Base-by-base conservation (phyloP, 75 land plant genomes). In the Picea sitchensis region DNA sequence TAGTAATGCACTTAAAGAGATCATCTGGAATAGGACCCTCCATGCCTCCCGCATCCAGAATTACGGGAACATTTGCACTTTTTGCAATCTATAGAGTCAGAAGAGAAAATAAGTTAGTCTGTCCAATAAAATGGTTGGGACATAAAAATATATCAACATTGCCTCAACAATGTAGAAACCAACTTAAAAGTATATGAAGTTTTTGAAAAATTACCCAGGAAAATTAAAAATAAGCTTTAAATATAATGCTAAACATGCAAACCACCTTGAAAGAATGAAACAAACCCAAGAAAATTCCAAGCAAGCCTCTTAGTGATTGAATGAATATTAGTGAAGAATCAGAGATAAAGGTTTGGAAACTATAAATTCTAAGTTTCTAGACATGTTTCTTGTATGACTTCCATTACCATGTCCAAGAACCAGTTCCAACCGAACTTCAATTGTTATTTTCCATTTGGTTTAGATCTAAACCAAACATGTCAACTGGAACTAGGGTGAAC, bases 21-120 rank as follows among this genome's bases (percentile, higher is more conserved):
- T 96, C 96, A 21, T 57, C 67, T 31, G 98, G 95, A 77, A 96
- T 87, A 51, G 93, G 92, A 13, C 86, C 87, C 26, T 96, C 98
- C 75, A 91, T 83, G 74, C 99, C 99, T 12, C 99, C 99, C 75
- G 93, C 99, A 87, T 96, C 99, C 80, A 96, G 38, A 61, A 96
- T 91, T 14, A 96, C 96, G 8, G 98, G 93, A 79, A 96, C 92
- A 84, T 86, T 84, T 31, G 94, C 98, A 85, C 76, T 77, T 68
- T 72, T 91, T 26, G 99, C 99, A 81, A 90, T 91, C 99, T 94
- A 79, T 47, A 51, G 56, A 51, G 56, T 51, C 11, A 51, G 56
- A 51, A 51, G 12, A 51, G 56, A 8, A 51, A 51, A 51, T 9
- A 51, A 51, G 56, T 51, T 9, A 51, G 12, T 9, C 11, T 51